A percentile compares a stretch with the other conserved stretches of the same genome.
phyloP scores from a whole-genome alignment of 176 grass and related monocot species.

The Eleusine indica region DNA sequence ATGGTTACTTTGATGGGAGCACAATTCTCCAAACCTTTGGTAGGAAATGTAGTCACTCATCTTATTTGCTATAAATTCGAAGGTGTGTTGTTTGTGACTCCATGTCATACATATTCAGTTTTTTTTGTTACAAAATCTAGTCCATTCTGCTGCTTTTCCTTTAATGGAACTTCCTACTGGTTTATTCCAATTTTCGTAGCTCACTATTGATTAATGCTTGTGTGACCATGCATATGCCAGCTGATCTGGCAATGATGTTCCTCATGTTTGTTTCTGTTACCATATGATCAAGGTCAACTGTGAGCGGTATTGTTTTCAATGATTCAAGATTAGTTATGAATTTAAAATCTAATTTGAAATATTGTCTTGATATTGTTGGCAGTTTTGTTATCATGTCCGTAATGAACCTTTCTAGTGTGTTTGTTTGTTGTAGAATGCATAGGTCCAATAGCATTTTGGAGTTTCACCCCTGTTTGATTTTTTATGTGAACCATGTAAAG shows the following conservation, averaged over 20 bases:
- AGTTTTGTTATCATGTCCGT: not conserved
- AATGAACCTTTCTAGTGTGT: not conserved
- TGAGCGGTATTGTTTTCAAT: not conserved
- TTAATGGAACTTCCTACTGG: not conserved
- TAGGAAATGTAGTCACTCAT: constrained; percentile 71
- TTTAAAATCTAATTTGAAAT: not conserved
- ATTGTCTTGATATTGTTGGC: not conserved
- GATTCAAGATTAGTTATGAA: constrained; percentile 6
- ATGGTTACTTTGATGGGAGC: constrained; percentile 95
- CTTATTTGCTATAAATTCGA: constrained; percentile 97
- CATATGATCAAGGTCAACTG: not conserved
- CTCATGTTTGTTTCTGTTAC: not conserved
- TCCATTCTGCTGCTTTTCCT: not conserved
- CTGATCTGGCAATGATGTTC: not conserved
- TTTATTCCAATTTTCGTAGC: no score
- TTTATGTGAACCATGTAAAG: constrained; percentile 7
- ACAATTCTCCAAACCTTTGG: constrained; percentile 74
- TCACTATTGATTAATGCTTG: not conserved
- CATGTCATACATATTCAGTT: constrained; percentile 12
- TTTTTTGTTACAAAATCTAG: not conserved
- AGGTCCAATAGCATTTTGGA: not conserved
- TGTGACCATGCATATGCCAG: not conserved
- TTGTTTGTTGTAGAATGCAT: constrained; percentile 25
- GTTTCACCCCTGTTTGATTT: constrained; percentile 10
- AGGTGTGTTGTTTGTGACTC: constrained; percentile 43